A percentile compares a stretch with the other conserved stretches of the same genome.
Conservation (phyloP, 768 basidiomycete genomes). For the Lactarius akahatsu region DNA sequence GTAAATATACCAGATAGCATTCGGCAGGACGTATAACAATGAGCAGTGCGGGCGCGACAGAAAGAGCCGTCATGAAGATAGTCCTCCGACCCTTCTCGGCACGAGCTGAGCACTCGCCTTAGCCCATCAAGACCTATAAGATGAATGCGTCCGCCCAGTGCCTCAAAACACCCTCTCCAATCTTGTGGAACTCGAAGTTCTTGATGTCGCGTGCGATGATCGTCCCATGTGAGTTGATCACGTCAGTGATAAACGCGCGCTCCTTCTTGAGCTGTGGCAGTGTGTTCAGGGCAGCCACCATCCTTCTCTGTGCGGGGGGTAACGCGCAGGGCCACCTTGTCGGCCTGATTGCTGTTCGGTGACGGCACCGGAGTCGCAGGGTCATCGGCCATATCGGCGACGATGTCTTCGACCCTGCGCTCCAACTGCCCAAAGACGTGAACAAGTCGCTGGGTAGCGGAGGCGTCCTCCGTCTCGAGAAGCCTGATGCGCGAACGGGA, state of each 20-base stretch:
- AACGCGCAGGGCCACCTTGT: conserved; percentile 37
- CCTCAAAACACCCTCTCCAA: conserved; percentile 63
- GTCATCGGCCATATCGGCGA: conserved; percentile 58
- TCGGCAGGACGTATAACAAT: neutral
- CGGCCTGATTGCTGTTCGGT: conserved; percentile 26
- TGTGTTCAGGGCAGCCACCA: conserved; percentile 60
- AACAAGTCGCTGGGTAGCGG: conserved; percentile 50
- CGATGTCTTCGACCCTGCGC: conserved; percentile 55
- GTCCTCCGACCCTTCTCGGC: neutral
- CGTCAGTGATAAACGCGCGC: conserved; percentile 57
- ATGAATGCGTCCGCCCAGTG: conserved; percentile 71
- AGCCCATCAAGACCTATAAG: conserved; percentile 33
- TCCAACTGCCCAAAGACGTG: conserved; percentile 60
- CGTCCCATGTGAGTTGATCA: conserved; percentile 66
- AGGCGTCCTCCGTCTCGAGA: conserved; percentile 53
- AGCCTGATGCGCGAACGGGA: conserved; percentile 65
- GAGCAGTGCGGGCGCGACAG: neutral
- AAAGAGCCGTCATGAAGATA: neutral
- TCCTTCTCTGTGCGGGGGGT: conserved; percentile 54
- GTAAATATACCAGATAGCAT: too few relatives aligned
- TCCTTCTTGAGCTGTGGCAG: conserved; percentile 71
- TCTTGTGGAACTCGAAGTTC: conserved; percentile 53
- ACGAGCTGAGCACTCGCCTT: neutral
- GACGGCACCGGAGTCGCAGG: conserved; percentile 11
- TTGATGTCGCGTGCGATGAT: conserved; percentile 70